Conservation (phyloP, 2,329 filamentous ascomycete genomes). For the Aspergillus uvarum region DNA sequence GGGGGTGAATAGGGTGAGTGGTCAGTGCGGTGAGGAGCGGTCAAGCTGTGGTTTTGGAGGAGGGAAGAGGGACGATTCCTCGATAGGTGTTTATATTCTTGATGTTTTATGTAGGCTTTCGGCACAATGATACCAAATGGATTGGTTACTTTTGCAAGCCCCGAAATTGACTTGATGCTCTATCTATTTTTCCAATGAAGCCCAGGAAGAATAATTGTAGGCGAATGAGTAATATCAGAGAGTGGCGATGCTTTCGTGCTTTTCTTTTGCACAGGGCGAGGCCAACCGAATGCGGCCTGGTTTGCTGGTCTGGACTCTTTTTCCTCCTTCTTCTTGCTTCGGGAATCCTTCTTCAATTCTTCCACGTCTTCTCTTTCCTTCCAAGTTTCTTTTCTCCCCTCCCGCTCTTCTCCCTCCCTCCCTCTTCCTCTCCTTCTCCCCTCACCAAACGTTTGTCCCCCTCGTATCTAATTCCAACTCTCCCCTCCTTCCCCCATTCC, state of each 20-base stretch:
- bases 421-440: background rate
- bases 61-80: conserved; percentile 1
- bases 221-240: background rate
- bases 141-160: conserved; percentile 21
- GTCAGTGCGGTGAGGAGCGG: background rate
- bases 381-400: background rate
- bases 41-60: background rate
- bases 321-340: background rate
- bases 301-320: background rate
- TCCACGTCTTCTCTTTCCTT: background rate
- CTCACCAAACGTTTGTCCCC: background rate
- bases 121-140: conserved; percentile 29
- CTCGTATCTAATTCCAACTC: background rate
- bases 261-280: background rate
- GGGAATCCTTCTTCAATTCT: conserved; percentile 3
- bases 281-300: conserved; percentile 5
- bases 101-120: conserved; percentile 12
- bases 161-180: conserved; percentile 18
- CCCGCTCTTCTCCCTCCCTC: conserved; percentile 2
- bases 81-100: background rate
- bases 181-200: background rate
- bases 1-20: background rate
- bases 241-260: background rate
- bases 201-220: background rate
- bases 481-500: background rate